These are phyloP conservation scores for Saccharomycopsis selenospora DNA, from an alignment of 805 yeast genomes.

Conservation along the genomic window DNA sequence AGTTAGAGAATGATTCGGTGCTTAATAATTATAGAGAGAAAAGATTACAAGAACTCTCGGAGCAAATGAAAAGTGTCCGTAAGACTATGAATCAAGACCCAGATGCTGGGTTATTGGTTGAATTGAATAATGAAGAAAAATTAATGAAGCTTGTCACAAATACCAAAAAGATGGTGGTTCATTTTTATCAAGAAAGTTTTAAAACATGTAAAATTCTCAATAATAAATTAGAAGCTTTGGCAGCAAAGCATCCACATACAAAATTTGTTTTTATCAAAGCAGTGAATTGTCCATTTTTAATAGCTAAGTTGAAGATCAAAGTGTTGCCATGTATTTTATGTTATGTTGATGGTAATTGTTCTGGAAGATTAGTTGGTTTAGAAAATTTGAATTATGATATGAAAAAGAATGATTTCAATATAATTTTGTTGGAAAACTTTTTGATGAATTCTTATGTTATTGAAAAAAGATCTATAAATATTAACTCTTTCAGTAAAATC, in stretches of 20 bases:
- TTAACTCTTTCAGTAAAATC: not conserved
- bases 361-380: slow-evolving; percentile 60
- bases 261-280: slow-evolving; percentile 52
- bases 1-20: slow-evolving; percentile 5
- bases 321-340: slow-evolving; percentile 65
- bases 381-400: slow-evolving; percentile 44
- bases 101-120: slow-evolving; percentile 3
- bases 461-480: slow-evolving; percentile 5
- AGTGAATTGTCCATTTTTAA: slow-evolving; percentile 64
- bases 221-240: slow-evolving; percentile 21
- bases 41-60: slow-evolving; percentile 6
- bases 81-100: slow-evolving; percentile 4
- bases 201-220: slow-evolving; percentile 7
- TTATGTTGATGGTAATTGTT: slow-evolving; percentile 54
- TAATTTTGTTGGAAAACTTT: slow-evolving; percentile 42
- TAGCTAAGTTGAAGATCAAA: slow-evolving; percentile 51
- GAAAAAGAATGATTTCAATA: slow-evolving; percentile 39
- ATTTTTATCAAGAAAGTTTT: slow-evolving; percentile 9
- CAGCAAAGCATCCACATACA: slow-evolving; percentile 51
- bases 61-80: not conserved
- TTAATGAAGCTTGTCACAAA: slow-evolving; percentile 20
- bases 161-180: slow-evolving; percentile 4
- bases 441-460: slow-evolving; percentile 22
- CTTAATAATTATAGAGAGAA: slow-evolving; percentile 3
- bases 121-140: not conserved